Evolutionary conservation across 306 rosid species (phyloP).

Genomic region (Vachellia collinsii): DNA sequence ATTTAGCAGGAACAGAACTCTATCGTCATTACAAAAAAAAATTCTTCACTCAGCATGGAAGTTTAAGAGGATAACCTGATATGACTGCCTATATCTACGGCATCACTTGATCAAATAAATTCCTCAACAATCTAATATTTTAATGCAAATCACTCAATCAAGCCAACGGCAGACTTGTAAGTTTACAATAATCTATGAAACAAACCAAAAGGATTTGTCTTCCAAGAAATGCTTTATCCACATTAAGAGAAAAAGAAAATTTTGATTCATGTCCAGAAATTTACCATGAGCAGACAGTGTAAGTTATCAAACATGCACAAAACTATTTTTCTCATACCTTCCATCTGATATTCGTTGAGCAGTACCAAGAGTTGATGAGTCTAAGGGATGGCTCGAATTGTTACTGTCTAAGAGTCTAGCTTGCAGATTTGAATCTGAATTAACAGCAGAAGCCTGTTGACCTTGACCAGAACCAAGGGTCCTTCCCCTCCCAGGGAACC

Average conservation of each 20-base stretch:
- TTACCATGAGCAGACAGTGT: slow-evolving; percentile 17
- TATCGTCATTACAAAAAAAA: neutral
- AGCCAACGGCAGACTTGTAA: neutral
- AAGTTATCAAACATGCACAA: slow-evolving; percentile 35
- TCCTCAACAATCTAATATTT: neutral
- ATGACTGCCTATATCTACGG: neutral
- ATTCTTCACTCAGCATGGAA: neutral
- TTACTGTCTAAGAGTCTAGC: slow-evolving; percentile 76
- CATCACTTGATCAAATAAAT: neutral
- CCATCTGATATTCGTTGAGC: slow-evolving; percentile 60
- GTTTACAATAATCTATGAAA: slow-evolving; percentile 5
- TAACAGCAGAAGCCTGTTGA: slow-evolving; percentile 53
- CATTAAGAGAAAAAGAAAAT: neutral
- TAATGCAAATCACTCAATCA: neutral
- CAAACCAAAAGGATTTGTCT: neutral
- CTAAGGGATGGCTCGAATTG: slow-evolving; percentile 48
- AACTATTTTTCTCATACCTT: slow-evolving; percentile 58
- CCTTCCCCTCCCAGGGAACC: slow-evolving; percentile 93
- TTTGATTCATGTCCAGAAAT: slow-evolving; percentile 25
- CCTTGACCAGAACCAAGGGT: slow-evolving; percentile 63
- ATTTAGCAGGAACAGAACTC: neutral
- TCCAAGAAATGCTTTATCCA: neutral
- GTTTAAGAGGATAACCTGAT: neutral
- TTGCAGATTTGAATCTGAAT: slow-evolving; percentile 81
- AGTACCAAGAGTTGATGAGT: slow-evolving; percentile 46